These are phyloP conservation scores for Auxenochlorella pyrenoidosa DNA, from an alignment of 139 green algal species.

Conservation along the genomic window DNA sequence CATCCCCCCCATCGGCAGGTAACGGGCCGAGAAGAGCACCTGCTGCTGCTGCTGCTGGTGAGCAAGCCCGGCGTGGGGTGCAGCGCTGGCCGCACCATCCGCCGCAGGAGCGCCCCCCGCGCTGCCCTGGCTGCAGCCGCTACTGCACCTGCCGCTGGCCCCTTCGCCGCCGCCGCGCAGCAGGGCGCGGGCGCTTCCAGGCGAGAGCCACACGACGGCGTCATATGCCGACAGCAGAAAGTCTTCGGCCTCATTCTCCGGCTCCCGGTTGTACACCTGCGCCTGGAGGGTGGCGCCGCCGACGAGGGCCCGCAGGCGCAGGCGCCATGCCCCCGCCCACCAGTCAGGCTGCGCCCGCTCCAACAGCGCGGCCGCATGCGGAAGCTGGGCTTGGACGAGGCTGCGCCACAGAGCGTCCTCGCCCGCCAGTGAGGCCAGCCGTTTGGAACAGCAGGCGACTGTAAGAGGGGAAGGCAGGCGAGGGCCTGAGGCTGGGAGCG, in stretches of 20 bases:
- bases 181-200: not conserved
- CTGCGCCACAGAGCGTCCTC: not conserved
- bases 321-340: slow-evolving; percentile 13
- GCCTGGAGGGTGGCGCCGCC: not conserved
- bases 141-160: not conserved
- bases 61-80: not conserved
- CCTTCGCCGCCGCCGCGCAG: not conserved
- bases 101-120: not conserved
- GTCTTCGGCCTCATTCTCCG: slow-evolving; percentile 28
- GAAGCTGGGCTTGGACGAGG: not conserved
- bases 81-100: no score
- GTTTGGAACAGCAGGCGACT: not conserved
- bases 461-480: not conserved
- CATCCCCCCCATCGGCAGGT: slow-evolving; percentile 19
- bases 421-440: not conserved
- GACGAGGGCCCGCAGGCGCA: not conserved
- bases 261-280: slow-evolving; percentile 24
- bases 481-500: no score
- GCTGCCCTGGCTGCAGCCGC: not conserved
- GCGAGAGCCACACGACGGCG: not conserved
- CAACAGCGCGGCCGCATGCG: not conserved
- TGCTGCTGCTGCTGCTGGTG: not conserved
- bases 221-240: slow-evolving; percentile 22
- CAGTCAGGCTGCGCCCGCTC: not conserved
- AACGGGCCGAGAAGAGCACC: slow-evolving; percentile 16